phyloP scores from a whole-genome alignment of 1,284 basidiomycete species.

The Cryptococcus amylolentus region DNA sequence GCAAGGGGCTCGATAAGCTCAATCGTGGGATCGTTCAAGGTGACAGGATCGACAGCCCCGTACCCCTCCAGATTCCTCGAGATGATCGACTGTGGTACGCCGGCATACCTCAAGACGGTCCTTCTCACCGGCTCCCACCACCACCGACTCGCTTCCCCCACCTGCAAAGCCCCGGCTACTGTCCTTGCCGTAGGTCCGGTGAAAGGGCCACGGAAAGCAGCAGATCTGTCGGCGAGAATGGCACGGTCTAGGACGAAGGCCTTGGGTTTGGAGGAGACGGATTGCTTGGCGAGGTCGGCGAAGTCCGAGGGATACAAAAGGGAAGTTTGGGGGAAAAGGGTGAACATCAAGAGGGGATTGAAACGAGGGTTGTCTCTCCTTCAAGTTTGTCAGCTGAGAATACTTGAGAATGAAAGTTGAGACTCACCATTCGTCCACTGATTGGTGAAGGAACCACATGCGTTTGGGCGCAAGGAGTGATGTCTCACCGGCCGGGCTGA shows the following conservation, averaged over 20 bases:
- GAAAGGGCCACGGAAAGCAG: constrained; percentile 62
- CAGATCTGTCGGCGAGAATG: constrained; percentile 68
- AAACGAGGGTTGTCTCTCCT: constrained; percentile 48
- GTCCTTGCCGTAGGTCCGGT: constrained; percentile 68
- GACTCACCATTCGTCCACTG: constrained; percentile 38
- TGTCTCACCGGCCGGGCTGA: constrained; percentile 36
- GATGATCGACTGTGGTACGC: constrained; percentile 51
- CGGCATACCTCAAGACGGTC: constrained; percentile 62
- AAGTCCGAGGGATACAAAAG: constrained; percentile 68
- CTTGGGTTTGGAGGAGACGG: constrained; percentile 39
- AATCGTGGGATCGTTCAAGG: constrained; percentile 39
- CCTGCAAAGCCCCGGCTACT: constrained; percentile 46
- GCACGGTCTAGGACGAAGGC: constrained; percentile 49
- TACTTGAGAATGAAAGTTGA: background rate
- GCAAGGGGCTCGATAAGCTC: constrained; percentile 23
- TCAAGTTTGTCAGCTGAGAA: background rate
- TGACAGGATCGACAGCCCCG: constrained; percentile 41
- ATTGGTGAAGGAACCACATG: constrained; percentile 47
- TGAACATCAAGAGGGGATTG: constrained; percentile 44
- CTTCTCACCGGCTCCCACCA: constrained; percentile 70
- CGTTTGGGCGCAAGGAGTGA: constrained; percentile 37
- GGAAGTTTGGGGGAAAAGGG: constrained; percentile 50
- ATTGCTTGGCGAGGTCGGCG: constrained; percentile 54
- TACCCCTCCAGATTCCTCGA: constrained; percentile 44
- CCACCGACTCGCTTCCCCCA: constrained; percentile 53